A percentile compares a stretch with the other conserved stretches of the same genome.
These are phyloP conservation scores for Blepharisma undulans DNA, from an alignment of 169 alveolate species.

Conservation along the genomic window DNA sequence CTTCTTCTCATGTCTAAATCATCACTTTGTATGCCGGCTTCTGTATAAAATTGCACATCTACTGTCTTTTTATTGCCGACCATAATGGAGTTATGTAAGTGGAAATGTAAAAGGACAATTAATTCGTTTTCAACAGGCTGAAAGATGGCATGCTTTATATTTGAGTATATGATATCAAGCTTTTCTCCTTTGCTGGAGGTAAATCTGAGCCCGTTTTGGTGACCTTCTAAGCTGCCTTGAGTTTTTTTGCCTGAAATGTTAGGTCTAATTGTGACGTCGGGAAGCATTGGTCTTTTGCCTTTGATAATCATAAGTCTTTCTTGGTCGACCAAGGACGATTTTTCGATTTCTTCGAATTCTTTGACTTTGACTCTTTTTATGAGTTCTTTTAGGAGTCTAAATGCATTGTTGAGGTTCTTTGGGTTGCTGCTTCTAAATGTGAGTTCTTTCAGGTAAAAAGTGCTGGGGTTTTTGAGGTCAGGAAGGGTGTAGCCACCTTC, in stretches of 20 bases:
- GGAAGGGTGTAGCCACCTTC: constrained; percentile 84
- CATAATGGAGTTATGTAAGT: constrained; percentile 92
- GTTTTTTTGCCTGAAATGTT: constrained; percentile 84
- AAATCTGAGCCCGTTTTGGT: constrained; percentile 94
- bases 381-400: constrained; percentile 92
- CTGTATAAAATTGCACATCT: constrained; percentile 96
- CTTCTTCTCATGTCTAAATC: constrained; percentile 94
- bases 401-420: constrained; percentile 68
- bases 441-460: constrained; percentile 92
- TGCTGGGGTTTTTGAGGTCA: constrained; percentile 74
- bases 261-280: constrained; percentile 79
- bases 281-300: constrained; percentile 70
- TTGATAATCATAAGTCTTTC: constrained; percentile 84
- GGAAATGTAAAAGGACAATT: constrained; percentile 94
- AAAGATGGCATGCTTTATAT: constrained; percentile 94
- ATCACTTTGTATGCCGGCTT: constrained; percentile 96
- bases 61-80: constrained; percentile 94
- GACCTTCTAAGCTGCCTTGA: constrained; percentile 95
- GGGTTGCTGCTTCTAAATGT: constrained; percentile 90
- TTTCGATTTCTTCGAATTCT: constrained; percentile 91
- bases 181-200: constrained; percentile 75
- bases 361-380: constrained; percentile 91
- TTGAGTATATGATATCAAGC: constrained; percentile 92
- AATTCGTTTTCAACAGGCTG: constrained; percentile 97
- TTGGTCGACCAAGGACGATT: constrained; percentile 87